A percentile compares a stretch with the other conserved stretches of the same genome.
Evolutionary conservation across 495 filamentous ascomycete genomes (phyloP).

Genomic region (Massariosphaeria phaeospora): DNA sequence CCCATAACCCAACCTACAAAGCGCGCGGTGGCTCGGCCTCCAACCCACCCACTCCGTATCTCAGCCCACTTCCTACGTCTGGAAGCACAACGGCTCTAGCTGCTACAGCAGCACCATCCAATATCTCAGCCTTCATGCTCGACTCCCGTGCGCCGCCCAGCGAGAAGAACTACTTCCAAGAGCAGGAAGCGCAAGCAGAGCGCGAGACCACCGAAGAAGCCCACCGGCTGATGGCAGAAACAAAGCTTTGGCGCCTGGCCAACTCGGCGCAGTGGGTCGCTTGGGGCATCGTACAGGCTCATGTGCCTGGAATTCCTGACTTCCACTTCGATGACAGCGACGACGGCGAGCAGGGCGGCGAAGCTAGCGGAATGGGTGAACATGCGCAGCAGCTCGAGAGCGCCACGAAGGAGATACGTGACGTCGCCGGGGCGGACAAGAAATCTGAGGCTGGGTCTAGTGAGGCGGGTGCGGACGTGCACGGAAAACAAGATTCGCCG

Average conservation of each 20-base stretch:
- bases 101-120: constrained; percentile 26
- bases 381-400: constrained; percentile 7
- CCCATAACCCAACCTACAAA: constrained; percentile 53
- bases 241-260: constrained; percentile 76
- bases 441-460: background rate
- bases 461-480: background rate
- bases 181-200: constrained; percentile 51
- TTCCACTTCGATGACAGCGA: constrained; percentile 17
- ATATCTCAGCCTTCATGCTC: constrained; percentile 60
- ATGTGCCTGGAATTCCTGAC: constrained; percentile 57
- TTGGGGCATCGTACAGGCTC: constrained; percentile 95
- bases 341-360: constrained; percentile 4
- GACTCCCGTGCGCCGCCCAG: constrained; percentile 59
- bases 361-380: background rate
- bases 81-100: constrained; percentile 31
- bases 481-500: constrained; percentile 21
- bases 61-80: constrained; percentile 21
- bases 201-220: constrained; percentile 59
- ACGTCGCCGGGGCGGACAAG: constrained; percentile 11
- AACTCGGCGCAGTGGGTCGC: constrained; percentile 89
- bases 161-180: constrained; percentile 40
- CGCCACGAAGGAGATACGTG: constrained; percentile 20
- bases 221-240: constrained; percentile 65
- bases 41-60: constrained; percentile 45
- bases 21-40: constrained; percentile 41